phyloP scores from a whole-genome alignment of 257 asterid genomes.

The Primulina huaijiensis region DNA sequence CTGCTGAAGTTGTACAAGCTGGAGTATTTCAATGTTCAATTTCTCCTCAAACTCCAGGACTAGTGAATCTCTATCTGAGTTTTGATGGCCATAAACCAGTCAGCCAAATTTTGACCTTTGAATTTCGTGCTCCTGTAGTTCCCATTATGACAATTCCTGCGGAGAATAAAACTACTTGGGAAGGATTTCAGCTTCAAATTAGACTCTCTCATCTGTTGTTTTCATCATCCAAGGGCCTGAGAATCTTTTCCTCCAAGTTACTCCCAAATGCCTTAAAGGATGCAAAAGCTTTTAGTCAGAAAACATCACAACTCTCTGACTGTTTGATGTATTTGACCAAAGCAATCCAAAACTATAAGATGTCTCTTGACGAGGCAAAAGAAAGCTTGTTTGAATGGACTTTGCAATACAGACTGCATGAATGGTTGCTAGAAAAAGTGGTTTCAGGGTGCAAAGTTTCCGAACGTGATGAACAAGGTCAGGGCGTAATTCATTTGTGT shows the following conservation, averaged over 20 bases:
- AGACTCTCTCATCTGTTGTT: slow-evolving; percentile 81
- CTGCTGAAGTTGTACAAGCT: slow-evolving; percentile 57
- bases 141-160: slow-evolving; percentile 26
- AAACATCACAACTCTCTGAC: slow-evolving; percentile 45
- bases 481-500: slow-evolving; percentile 90
- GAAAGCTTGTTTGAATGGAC: slow-evolving; percentile 68
- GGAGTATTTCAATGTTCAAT: slow-evolving; percentile 78
- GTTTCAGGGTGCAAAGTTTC: slow-evolving; percentile 53
- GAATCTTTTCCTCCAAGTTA: slow-evolving; percentile 46
- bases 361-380: slow-evolving; percentile 68
- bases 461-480: slow-evolving; percentile 89
- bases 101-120: slow-evolving; percentile 73
- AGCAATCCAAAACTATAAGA: slow-evolving; percentile 47
- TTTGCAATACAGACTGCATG: slow-evolving; percentile 63
- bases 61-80: slow-evolving; percentile 63
- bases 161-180: slow-evolving; percentile 54
- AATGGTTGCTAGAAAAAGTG: slow-evolving; percentile 83
- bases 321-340: slow-evolving; percentile 54
- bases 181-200: slow-evolving; percentile 66
- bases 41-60: slow-evolving; percentile 69
- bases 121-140: slow-evolving; percentile 61
- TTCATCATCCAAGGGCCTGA: slow-evolving; percentile 61
- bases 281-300: slow-evolving; percentile 64
- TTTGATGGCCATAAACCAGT: slow-evolving; percentile 72
- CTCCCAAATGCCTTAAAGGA: slow-evolving; percentile 54